Conservation (phyloP, 2,329 filamentous ascomycete species). For the Fusarium temperatum region DNA sequence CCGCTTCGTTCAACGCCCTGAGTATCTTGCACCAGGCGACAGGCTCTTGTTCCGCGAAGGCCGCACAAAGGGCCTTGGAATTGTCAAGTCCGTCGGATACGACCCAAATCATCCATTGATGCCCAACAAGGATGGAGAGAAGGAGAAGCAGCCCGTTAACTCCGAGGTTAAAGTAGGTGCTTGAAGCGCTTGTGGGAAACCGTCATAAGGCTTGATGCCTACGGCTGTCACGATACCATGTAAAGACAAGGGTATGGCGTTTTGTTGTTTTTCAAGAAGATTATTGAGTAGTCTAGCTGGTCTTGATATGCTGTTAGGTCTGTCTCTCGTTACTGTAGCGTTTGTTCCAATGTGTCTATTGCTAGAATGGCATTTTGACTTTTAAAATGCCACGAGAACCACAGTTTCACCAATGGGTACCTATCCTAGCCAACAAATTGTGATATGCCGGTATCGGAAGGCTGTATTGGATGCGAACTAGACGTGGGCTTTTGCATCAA, state of each 20-base stretch:
- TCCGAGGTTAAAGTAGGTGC: conserved; percentile 40
- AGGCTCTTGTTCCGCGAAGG: conserved; percentile 93
- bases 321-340: conserved; percentile 24
- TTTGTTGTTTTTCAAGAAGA: background rate
- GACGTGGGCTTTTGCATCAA: background rate
- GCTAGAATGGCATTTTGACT: background rate
- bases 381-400: background rate
- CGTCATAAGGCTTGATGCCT: background rate
- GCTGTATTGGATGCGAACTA: background rate
- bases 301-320: background rate
- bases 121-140: conserved; percentile 26
- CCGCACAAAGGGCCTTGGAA: conserved; percentile 92
- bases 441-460: background rate
- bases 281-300: background rate
- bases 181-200: conserved; percentile 3
- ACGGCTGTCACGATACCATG: conserved; percentile 24
- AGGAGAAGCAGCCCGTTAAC: conserved; percentile 29
- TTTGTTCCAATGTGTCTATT: background rate
- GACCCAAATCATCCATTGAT: conserved; percentile 67
- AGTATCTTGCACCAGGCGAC: conserved; percentile 90
- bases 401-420: background rate
- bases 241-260: conserved; percentile 17
- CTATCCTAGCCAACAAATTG: background rate
- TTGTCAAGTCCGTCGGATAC: conserved; percentile 92
- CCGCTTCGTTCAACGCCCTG: conserved; percentile 90